Base-by-base conservation (phyloP, 2,329 filamentous ascomycete species). In the Paramyrothecium roridum region DNA sequence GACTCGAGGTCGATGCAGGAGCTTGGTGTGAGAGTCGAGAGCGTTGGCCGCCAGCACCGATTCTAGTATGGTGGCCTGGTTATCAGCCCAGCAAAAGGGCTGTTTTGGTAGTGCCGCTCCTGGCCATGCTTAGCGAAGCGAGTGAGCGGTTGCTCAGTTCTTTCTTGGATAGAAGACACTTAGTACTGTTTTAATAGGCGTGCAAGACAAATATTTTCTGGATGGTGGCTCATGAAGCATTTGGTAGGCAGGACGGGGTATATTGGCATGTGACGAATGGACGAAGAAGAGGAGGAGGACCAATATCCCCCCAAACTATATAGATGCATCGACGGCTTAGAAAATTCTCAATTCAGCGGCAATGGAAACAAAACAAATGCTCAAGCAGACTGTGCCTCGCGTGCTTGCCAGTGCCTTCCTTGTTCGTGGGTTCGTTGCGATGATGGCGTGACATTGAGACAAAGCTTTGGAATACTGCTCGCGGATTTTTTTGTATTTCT, bases 1-100 rank as follows among this genome's bases (percentile, higher is more conserved):
- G 77, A 83, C 59, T 73, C 72, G 19, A 67, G 69, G 21, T 72
- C 75, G 59, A 76, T 82, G 73, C 70, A 71, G 43, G 76, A 75
- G 68, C 68, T 83, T n/a, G 80, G 78, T 16, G 72, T 83, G 51
- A 70, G 74, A 19, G 78, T 83, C 11, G 78, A 82, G 71, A 80
- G 76, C 57, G 76, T 83, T 34, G 81, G 81, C 20, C 74, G 76
- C 21, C 77, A 76, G 62, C 72, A 75, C 64, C 72, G 71, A 37
- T 75, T 75, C 63, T 75, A 68, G 63, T 22, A 8, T 16, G 37
- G 4, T 43, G 37, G n/a, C 12, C 37, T 19, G 37, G 4, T 43
- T 43, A 30, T 30, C 26, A 30, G 26, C 26, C 26, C 26, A 30
- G 6, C 26, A 30, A 30, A 30, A 30, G 26, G 26, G 26, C 26